Conservation (phyloP, 148 eudicot genomes). For the Mesembryanthemum crystallinum region DNA sequence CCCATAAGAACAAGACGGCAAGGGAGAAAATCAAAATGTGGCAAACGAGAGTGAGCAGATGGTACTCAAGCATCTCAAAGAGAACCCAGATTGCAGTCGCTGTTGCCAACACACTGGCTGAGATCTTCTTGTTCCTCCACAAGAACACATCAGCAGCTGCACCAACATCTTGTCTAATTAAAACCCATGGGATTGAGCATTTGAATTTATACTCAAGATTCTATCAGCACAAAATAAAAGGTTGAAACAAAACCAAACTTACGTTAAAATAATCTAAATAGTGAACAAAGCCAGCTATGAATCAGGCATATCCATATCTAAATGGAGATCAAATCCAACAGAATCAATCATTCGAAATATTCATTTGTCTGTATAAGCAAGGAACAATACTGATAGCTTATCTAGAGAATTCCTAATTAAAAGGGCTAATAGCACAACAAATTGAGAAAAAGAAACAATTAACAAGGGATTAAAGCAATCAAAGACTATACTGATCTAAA, state of each 20-base stretch:
- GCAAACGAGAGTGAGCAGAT: constrained; percentile 72
- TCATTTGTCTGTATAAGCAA: neutral
- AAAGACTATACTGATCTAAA: neutral
- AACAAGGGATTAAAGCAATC: too few species aligned
- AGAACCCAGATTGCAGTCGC: constrained; percentile 84
- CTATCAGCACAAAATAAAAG: neutral
- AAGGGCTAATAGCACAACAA: neutral
- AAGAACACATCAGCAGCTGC: constrained; percentile 88
- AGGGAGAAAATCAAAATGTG: constrained; percentile 61
- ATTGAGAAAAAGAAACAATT: too few species aligned
- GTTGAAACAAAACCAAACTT: neutral
- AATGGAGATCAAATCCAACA: neutral
- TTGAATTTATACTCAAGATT: neutral
- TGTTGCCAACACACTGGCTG: constrained; percentile 65
- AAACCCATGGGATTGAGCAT: neutral
- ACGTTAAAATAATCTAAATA: neutral
- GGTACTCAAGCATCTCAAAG: constrained; percentile 74
- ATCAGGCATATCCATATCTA: neutral
- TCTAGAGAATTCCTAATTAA: neutral
- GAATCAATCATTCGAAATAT: neutral
- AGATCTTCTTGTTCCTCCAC: constrained; percentile 97
- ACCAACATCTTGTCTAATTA: constrained; percentile 9
- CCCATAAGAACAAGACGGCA: constrained; percentile 70
- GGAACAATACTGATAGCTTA: neutral
- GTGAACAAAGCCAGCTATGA: neutral